These are phyloP conservation scores for Pseudogymnoascus sp. DNA, from an alignment of 2,329 filamentous ascomycete genomes.

Conservation along the genomic window DNA sequence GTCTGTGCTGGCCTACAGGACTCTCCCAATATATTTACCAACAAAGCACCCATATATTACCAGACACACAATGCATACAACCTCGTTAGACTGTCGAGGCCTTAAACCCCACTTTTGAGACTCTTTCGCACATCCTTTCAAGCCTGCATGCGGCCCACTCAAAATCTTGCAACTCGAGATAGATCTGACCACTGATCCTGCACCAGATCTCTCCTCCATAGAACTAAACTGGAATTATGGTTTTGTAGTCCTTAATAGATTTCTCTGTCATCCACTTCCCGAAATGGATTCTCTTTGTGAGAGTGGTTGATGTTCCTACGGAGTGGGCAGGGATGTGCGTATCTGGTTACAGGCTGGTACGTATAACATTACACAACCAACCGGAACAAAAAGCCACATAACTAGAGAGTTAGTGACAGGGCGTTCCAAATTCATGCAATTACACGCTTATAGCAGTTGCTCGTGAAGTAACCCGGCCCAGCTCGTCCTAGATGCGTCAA, in stretches of 20 bases:
- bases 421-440: not conserved
- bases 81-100: not conserved
- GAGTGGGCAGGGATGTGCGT: not conserved
- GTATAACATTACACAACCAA: not conserved
- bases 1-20: no score
- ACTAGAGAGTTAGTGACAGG: not conserved
- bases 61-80: no score
- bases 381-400: not conserved
- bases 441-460: slow-evolving; percentile 82
- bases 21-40: no score
- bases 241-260: slow-evolving; percentile 53
- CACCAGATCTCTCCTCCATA: slow-evolving; percentile 59
- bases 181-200: slow-evolving; percentile 72
- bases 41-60: no score
- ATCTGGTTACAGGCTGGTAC: not conserved
- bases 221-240: slow-evolving; percentile 58
- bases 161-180: slow-evolving; percentile 73
- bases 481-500: slow-evolving; percentile 53
- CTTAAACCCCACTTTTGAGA: slow-evolving; percentile 31
- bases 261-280: slow-evolving; percentile 45
- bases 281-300: slow-evolving; percentile 38
- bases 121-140: slow-evolving; percentile 42
- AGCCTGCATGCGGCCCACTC: slow-evolving; percentile 48
- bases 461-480: slow-evolving; percentile 78
- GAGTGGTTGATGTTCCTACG: not conserved